Evolutionary conservation across 129 eudicot species (phyloP).

Genomic region (Ambrosia artemisiifolia): DNA sequence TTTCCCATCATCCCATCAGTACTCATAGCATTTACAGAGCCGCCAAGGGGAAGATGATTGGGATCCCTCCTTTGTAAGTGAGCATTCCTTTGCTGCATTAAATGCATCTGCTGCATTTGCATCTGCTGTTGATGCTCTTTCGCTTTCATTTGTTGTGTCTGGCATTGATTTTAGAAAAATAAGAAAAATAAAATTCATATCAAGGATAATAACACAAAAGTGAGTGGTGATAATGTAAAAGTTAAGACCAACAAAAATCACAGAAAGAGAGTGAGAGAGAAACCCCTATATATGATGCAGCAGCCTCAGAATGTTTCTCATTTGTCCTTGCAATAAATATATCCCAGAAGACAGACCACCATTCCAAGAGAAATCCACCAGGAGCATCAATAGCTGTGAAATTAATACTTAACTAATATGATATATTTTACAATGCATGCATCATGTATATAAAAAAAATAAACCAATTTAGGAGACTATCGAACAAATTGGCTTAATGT

Average conservation of each 20-base stretch:
- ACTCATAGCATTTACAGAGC: slow-evolving; percentile 60
- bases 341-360: slow-evolving; percentile 99
- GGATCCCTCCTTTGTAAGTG: slow-evolving; percentile 92
- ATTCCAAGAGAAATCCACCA: slow-evolving; percentile 96
- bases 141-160: slow-evolving; percentile 92
- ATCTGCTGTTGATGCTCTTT: slow-evolving; percentile 95
- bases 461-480: neutral
- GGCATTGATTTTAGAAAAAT: slow-evolving; percentile 6
- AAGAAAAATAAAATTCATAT: neutral
- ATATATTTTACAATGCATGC: neutral
- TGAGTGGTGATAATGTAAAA: neutral
- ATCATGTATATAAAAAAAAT: slow-evolving; percentile 5
- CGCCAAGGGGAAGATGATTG: slow-evolving; percentile 76
- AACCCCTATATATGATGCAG: slow-evolving; percentile 97
- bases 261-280: neutral
- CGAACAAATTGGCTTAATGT: neutral
- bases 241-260: neutral
- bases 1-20: slow-evolving; percentile 78
- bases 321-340: slow-evolving; percentile 94
- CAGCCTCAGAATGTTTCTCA: slow-evolving; percentile 97
- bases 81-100: slow-evolving; percentile 88
- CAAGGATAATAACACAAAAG: neutral
- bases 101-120: slow-evolving; percentile 93
- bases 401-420: neutral
- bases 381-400: slow-evolving; percentile 96